Conservation (phyloP, 2,329 filamentous ascomycete genomes). For the Fusarium sp. region DNA sequence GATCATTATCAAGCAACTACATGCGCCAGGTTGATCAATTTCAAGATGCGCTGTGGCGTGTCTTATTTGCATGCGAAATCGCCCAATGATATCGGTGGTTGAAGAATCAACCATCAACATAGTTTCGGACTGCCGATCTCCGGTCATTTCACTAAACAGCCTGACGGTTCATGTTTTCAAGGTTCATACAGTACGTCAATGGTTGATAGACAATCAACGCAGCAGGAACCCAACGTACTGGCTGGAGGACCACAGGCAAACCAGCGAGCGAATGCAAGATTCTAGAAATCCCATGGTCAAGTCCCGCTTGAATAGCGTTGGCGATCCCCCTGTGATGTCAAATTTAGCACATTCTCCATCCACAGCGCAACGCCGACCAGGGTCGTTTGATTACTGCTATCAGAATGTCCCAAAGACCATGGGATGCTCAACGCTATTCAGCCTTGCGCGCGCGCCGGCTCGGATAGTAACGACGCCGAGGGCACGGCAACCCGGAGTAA, state of each 20-base stretch:
- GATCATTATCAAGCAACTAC: too few species aligned
- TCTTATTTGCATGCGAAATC: neutral
- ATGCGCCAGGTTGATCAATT: neutral
- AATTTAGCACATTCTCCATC: slow-evolving; percentile 40
- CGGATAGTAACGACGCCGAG: neutral
- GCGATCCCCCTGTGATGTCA: slow-evolving; percentile 38
- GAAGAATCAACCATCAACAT: neutral
- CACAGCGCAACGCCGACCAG: slow-evolving; percentile 28
- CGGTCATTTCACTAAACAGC: slow-evolving; percentile 21
- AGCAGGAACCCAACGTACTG: neutral
- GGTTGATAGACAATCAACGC: slow-evolving; percentile 3
- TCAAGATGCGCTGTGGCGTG: slow-evolving; percentile 2
- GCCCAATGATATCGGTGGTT: slow-evolving; percentile 23
- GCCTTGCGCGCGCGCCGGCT: slow-evolving; percentile 16
- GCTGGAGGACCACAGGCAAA: slow-evolving; percentile 18
- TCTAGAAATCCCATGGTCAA: slow-evolving; percentile 29
- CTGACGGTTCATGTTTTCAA: neutral
- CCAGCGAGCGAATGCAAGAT: slow-evolving; percentile 15
- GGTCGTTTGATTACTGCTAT: slow-evolving; percentile 22
- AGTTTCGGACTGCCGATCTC: slow-evolving; percentile 20
- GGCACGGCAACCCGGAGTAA: slow-evolving; percentile 19
- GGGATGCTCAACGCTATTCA: slow-evolving; percentile 17
- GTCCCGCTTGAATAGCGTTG: slow-evolving; percentile 24
- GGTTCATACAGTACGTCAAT: neutral
- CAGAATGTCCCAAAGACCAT: slow-evolving; percentile 10